Conservation (phyloP, 2,329 filamentous ascomycete genomes). For the Rugonectria rugulosa region DNA sequence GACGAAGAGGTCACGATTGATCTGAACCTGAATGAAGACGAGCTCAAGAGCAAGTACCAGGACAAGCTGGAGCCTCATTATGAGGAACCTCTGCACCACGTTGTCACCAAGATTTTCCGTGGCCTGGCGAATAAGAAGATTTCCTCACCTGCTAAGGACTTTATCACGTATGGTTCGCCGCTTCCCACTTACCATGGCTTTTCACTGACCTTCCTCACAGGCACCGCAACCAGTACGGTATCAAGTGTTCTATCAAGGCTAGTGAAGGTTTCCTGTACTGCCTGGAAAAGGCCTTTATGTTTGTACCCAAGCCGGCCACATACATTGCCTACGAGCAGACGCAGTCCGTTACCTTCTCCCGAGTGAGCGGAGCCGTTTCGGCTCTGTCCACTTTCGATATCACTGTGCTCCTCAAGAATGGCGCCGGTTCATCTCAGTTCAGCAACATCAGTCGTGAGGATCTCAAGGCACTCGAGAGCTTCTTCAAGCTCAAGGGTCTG, state of each 20-base stretch:
- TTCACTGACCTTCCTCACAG: conserved; percentile 51
- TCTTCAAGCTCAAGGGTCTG: conserved; percentile 95
- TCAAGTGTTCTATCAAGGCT: conserved; percentile 99
- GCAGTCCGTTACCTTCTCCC: conserved; percentile 90
- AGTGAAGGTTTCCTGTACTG: conserved; percentile 98
- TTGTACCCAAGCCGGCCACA: conserved; percentile 96
- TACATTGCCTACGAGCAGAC: conserved; percentile 97
- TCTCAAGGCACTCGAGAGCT: conserved; percentile 93
- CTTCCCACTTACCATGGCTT: not conserved
- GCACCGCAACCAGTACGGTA: conserved; percentile 91
- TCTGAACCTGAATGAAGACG: conserved; percentile 92
- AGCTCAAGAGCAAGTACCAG: conserved; percentile 84
- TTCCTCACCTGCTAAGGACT: conserved; percentile 91
- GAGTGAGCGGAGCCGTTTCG: conserved; percentile 92
- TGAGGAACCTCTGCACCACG: conserved; percentile 90
- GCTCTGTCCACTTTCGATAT: conserved; percentile 97
- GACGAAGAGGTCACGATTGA: conserved; percentile 98
- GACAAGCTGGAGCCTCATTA: conserved; percentile 89
- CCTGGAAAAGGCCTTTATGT: conserved; percentile 98
- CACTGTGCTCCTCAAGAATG: conserved; percentile 87
- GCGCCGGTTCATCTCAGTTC: conserved; percentile 90
- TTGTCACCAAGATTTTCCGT: conserved; percentile 94
- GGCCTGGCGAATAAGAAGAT: conserved; percentile 95
- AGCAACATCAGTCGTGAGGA: conserved; percentile 99
- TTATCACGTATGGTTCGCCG: conserved; percentile 68